phyloP scores from a whole-genome alignment of 1,284 basidiomycete genomes.

The Schizopora paradoxa region DNA sequence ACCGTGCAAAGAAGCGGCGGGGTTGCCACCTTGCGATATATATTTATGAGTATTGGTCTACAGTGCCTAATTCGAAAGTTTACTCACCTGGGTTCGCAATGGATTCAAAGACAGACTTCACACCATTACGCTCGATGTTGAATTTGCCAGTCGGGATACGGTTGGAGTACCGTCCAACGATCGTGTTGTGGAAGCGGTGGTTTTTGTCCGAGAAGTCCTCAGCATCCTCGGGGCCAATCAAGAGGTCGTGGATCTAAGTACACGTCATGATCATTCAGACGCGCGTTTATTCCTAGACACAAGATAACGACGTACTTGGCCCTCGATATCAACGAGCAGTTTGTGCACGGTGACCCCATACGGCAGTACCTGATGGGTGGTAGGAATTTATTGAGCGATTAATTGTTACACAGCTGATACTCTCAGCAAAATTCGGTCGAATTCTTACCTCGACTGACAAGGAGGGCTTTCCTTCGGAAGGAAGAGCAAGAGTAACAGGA shows the following conservation, averaged over 20 bases:
- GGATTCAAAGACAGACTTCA: constrained; percentile 44
- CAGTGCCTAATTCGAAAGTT: constrained; percentile 1
- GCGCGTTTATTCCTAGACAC: no score
- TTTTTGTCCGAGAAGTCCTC: constrained; percentile 45
- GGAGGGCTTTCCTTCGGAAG: no score
- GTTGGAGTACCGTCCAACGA: constrained; percentile 70
- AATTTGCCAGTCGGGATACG: constrained; percentile 58
- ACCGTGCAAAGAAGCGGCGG: constrained; percentile 66
- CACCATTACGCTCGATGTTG: constrained; percentile 46
- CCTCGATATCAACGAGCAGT: constrained; percentile 57
- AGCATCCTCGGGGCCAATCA: constrained; percentile 64
- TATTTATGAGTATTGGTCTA: constrained; percentile 34
- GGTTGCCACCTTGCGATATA: no score
- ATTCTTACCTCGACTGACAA: no score
- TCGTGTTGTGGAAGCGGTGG: constrained; percentile 62
- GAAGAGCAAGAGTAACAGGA: no score
- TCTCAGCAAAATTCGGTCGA: no score
- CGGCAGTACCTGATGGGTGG: constrained; percentile 47
- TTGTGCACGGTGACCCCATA: constrained; percentile 63
- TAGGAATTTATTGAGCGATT: no score
- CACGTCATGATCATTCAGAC: no score
- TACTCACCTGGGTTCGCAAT: constrained; percentile 40
- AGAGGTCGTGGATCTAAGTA: constrained; percentile 64
- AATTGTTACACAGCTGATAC: no score
- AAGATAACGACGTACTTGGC: constrained; percentile 46